Base-by-base conservation (phyloP, 345 rosid genomes). In the Eucalyptus polybractea region DNA sequence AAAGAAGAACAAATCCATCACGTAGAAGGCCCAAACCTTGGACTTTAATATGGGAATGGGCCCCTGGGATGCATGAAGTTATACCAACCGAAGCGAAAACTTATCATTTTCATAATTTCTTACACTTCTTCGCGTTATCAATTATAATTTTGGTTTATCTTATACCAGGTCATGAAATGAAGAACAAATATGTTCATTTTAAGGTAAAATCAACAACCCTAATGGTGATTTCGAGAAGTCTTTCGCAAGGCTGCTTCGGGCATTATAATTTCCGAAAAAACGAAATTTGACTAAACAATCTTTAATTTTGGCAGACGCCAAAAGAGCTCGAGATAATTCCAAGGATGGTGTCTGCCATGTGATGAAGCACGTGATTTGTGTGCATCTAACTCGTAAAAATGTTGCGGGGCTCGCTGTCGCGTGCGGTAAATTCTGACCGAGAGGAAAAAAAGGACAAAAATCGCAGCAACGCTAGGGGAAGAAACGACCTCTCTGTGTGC, bases 91-190 rank as follows among this genome's bases (percentile, higher is more conserved):
- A 40, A 40, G 5, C 16, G 8, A 2, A 21, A 8, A 6, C 2
- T 4, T 11, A 6, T 40, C 15, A 40, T 6, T 21, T 21, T 13
- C 9, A 6, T 12, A 10, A 21, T 40, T 2, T 11, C 29, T 10
- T 40, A 6, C 5, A 9, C 2, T 2, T n/a, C 2, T 16, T 7
- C 8, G 0, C 10, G 6, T n/a, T 1, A 33, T 6, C 1, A 3
- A n/a, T 2, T 7, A 16, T 62, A 15, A 14, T n/a, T 1, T 16
- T 17, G 4, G 1, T 33, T 1, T 33, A 17, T 17, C 2, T 5
- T 16, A 6, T 17, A 16, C 10, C 2, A 8, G 3, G 27, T 37
- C 27, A 10, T 37, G 8, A 5, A 37, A 37, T 3, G 10, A 44
- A 21, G 2, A 19, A 21, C 5, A 19, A 10, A 8, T 7, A 21